These are phyloP conservation scores for Ottelia alismoides DNA, from an alignment of 106 monocot species.

Conservation along the genomic window DNA sequence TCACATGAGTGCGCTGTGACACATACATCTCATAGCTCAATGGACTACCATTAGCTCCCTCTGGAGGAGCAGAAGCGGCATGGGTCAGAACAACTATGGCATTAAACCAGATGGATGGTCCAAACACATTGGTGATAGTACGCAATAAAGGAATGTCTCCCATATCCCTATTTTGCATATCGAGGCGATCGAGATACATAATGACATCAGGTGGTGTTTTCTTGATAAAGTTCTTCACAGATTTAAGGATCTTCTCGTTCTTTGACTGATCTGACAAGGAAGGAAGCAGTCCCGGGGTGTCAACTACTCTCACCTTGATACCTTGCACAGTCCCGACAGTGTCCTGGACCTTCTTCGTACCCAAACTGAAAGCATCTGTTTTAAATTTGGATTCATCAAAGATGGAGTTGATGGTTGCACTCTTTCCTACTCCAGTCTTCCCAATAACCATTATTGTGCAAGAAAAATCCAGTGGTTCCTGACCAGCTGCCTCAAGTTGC, in stretches of 20 bases:
- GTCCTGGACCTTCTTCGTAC: constrained; percentile 62
- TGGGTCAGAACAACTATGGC: constrained; percentile 94
- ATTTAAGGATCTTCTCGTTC: constrained; percentile 63
- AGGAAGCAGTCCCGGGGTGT: constrained; percentile 77
- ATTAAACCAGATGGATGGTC: constrained; percentile 93
- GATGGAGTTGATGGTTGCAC: constrained; percentile 92
- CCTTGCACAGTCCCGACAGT: constrained; percentile 68
- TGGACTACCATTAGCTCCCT: constrained; percentile 65
- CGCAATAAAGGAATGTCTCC: constrained; percentile 69
- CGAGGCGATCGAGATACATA: constrained; percentile 86
- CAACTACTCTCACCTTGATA: constrained; percentile 79
- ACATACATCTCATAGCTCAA: constrained; percentile 99
- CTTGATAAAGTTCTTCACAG: constrained; percentile 66
- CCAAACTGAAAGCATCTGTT: constrained; percentile 55
- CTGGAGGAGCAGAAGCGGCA: constrained; percentile 95
- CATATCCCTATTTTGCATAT: constrained; percentile 83
- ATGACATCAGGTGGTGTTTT: constrained; percentile 84
- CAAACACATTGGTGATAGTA: constrained; percentile 70
- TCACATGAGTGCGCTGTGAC: constrained; percentile 83
- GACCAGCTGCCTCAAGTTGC: constrained; percentile 60
- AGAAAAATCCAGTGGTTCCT: constrained; percentile 63
- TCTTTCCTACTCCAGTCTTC: constrained; percentile 90
- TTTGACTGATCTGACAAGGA: constrained; percentile 50
- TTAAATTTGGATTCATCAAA: constrained; percentile 45
- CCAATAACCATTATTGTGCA: constrained; percentile 98